A percentile compares a stretch with the other conserved stretches of the same genome.
Conservation (phyloP, 768 basidiomycete genomes). For the Phlegmacium glaucopus region DNA sequence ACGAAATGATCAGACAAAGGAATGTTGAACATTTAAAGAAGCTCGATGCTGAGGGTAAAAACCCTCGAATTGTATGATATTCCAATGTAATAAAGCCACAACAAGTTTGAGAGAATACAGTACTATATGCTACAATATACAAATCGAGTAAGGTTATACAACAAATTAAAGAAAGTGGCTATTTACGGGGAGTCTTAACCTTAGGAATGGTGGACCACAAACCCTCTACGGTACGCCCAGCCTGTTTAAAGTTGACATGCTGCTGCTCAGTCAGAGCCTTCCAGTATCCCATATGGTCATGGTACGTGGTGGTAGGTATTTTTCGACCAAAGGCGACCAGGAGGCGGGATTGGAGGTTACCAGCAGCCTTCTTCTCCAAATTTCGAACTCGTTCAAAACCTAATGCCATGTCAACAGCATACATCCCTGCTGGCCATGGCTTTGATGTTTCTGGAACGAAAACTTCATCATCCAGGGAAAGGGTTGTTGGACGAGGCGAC, state of each 20-base stretch:
- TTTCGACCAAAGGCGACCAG: not conserved
- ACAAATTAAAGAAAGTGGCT: not conserved
- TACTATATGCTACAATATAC: not conserved
- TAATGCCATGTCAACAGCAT: slow-evolving; percentile 1
- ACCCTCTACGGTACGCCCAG: not conserved
- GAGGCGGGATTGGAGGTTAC: not conserved
- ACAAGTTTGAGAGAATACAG: not conserved
- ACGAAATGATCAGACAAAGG: slow-evolving; percentile 27
- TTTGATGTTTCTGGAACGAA: not conserved
- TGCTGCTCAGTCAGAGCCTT: not conserved
- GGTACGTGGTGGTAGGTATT: not conserved
- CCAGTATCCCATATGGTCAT: not conserved
- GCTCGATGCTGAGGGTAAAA: not conserved
- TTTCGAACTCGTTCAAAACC: not conserved
- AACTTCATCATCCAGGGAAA: not conserved
- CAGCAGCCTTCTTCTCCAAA: not conserved
- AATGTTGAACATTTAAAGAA: slow-evolving; percentile 8
- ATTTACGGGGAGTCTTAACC: not conserved
- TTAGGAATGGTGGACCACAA: not conserved
- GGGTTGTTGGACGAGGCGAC: not conserved
- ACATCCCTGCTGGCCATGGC: slow-evolving; percentile 1
- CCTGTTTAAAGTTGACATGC: not conserved
- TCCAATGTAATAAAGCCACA: too few species aligned
- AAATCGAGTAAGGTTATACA: not conserved
- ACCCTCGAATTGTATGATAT: not conserved